Percentiles rank a stretch among this genome's conserved stretches.
Evolutionary conservation across 164 flowering plant genomes (phyloP).

Genomic region (Stephania japonica): DNA sequence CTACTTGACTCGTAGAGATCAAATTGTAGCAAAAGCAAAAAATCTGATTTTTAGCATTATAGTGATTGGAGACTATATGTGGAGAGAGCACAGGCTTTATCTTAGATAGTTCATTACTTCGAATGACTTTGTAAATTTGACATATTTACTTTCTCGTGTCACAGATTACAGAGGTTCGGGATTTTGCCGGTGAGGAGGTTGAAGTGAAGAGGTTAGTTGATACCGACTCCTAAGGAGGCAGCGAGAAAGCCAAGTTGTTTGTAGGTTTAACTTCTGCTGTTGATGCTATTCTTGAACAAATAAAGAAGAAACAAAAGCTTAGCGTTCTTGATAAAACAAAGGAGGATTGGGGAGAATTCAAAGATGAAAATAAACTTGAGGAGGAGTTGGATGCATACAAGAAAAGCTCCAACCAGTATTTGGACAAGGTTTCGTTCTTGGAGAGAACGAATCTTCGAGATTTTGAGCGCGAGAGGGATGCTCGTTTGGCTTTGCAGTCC

Average conservation of each 20-base stretch:
- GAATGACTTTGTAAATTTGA: not conserved
- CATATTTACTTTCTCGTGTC: not conserved
- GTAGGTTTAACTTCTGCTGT: slow-evolving; percentile 62
- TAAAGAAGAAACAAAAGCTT: slow-evolving; percentile 87
- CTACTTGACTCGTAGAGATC: not conserved
- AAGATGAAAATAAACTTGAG: slow-evolving; percentile 76
- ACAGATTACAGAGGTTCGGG: slow-evolving; percentile 76
- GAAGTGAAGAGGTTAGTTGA: slow-evolving; percentile 76
- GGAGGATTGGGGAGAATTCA: slow-evolving; percentile 96
- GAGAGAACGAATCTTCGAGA: slow-evolving; percentile 76
- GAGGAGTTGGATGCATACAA: slow-evolving; percentile 92
- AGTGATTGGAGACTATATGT: not conserved
- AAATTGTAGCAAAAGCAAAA: not conserved
- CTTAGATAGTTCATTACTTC: not conserved
- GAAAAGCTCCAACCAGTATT: slow-evolving; percentile 91
- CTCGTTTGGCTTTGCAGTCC: slow-evolving; percentile 69
- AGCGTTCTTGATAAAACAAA: slow-evolving; percentile 96
- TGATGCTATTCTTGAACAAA: slow-evolving; percentile 86
- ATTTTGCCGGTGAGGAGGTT: slow-evolving; percentile 87
- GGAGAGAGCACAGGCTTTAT: not conserved
- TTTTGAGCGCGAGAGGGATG: slow-evolving; percentile 93
- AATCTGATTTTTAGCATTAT: not conserved
- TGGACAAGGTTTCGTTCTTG: slow-evolving; percentile 80
- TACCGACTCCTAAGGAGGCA: slow-evolving; percentile 73
- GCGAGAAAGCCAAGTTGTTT: slow-evolving; percentile 49